Base-by-base conservation (phyloP, 2,329 filamentous ascomycete genomes). In the Colletotrichum sp. region DNA sequence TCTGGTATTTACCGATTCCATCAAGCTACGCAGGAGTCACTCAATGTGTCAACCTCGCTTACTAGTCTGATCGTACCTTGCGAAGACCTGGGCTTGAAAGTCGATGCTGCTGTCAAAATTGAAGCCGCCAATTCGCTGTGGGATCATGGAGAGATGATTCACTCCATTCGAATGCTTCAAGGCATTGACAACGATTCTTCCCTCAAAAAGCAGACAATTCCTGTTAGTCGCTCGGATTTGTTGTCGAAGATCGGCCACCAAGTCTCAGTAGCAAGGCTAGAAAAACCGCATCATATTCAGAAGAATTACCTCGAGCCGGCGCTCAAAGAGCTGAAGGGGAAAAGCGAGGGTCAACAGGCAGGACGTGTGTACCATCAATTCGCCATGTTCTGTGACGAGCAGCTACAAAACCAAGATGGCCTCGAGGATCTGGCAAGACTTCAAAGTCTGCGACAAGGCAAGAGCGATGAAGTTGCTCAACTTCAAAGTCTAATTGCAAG, bases 351-450 rank as follows among this genome's bases (percentile, higher is more conserved):
- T 2, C 88, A 90, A 60, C 94, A 96, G 76, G 94, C 96, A 3
- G 96, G 96, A 2, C 91, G 95, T 78, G 97, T 98, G 1, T 98
- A 96, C 80, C 96, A 98, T 82, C 95, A 98, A 80, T 98, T 98
- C 83, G 97, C 97, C 30, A 91, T 93, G 67, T 99, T 99, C 82
- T 99, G 97, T 80, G 96, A 99, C 82, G 93, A 96, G 80, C 97
- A 99, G 82, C 88, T 99, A 12, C 94, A 98, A 80, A 96, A 96
- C 80, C 91, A 94, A 1, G 95, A 98, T 79, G 92, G 93, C 38
- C 86, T 96, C 2, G 95, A 98, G 82, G 97, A 99, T 80, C 91
- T 98, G 75, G 91, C 92, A 34, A 93, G 97, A 61, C 90, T 98
- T 56, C 91, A 94, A 81, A 95, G 92, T 79, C 88, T 98, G 36